These are phyloP conservation scores for Gymnopus androsaceus DNA, from an alignment of 1,284 basidiomycete species.

Conservation along the genomic window DNA sequence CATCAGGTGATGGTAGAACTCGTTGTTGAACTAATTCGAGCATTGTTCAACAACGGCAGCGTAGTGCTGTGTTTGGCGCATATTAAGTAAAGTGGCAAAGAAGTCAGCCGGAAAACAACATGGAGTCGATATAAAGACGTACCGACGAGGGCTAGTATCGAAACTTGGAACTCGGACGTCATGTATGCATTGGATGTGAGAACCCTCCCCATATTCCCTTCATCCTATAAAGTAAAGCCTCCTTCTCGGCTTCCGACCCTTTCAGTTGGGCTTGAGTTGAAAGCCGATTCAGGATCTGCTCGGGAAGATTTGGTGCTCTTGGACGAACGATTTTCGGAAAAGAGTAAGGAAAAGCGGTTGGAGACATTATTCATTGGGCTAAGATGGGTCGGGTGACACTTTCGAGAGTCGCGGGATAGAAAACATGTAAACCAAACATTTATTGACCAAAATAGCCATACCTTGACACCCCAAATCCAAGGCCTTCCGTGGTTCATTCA, in stretches of 20 bases:
- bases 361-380: slow-evolving; percentile 20
- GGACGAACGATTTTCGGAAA: slow-evolving; percentile 54
- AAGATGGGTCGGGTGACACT: slow-evolving; percentile 39
- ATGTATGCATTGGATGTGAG: slow-evolving; percentile 79
- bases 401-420: slow-evolving; percentile 61
- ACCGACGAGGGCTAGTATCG: slow-evolving; percentile 76
- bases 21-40: slow-evolving; percentile 78
- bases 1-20: slow-evolving; percentile 74
- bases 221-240: slow-evolving; percentile 54
- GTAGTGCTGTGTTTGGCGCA: slow-evolving; percentile 64
- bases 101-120: neutral
- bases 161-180: slow-evolving; percentile 63
- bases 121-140: slow-evolving; percentile 29
- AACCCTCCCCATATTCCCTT: slow-evolving; percentile 52
- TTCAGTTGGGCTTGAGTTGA: slow-evolving; percentile 56
- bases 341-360: slow-evolving; percentile 45
- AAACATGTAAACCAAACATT: too few species aligned
- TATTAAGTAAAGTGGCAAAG: slow-evolving; percentile 44
- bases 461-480: slow-evolving; percentile 87
- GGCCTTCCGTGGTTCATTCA: slow-evolving; percentile 80
- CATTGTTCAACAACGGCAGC: slow-evolving; percentile 67
- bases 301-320: slow-evolving; percentile 22
- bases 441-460: too few species aligned
- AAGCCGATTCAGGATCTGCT: slow-evolving; percentile 46
- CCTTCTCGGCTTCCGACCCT: slow-evolving; percentile 62